phyloP scores from a whole-genome alignment of 1,284 basidiomycete genomes.

The Vanrija sp. region DNA sequence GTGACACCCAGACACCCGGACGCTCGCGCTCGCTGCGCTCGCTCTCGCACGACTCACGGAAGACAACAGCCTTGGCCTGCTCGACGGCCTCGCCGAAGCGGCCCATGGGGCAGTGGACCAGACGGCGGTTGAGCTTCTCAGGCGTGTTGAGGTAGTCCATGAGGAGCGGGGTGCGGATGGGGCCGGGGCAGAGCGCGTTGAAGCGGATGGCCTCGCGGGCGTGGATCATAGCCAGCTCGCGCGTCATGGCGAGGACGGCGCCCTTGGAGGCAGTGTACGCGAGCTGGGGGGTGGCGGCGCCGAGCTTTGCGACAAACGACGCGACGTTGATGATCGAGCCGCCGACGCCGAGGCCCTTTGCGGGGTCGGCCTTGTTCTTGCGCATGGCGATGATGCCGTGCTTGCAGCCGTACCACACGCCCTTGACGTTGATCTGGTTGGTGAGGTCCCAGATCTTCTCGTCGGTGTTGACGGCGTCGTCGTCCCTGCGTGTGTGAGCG shows the following conservation, averaged over 20 bases:
- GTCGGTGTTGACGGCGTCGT: conserved; percentile 90
- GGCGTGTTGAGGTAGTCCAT: conserved; percentile 98
- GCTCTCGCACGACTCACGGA: conserved; percentile 59
- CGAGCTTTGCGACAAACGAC: conserved; percentile 87
- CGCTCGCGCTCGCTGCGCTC: neutral
- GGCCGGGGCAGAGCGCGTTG: conserved; percentile 93
- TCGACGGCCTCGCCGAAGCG: conserved; percentile 95
- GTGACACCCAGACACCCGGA: no score
- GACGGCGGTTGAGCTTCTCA: conserved; percentile 85
- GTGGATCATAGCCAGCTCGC: conserved; percentile 95
- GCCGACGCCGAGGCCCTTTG: conserved; percentile 72
- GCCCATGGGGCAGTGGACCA: conserved; percentile 93
- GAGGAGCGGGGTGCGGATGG: conserved; percentile 84
- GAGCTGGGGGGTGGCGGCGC: conserved; percentile 91
- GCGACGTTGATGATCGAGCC: conserved; percentile 96
- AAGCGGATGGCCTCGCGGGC: conserved; percentile 91
- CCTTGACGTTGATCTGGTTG: conserved; percentile 92
- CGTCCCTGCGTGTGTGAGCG: conserved; percentile 55
- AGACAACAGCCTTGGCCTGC: conserved; percentile 83
- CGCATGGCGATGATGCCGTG: conserved; percentile 95
- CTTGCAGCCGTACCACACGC: conserved; percentile 98
- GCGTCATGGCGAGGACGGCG: conserved; percentile 94
- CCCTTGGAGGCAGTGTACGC: conserved; percentile 69
- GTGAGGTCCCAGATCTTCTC: conserved; percentile 94
- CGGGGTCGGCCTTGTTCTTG: conserved; percentile 70